Percentiles rank a stretch among this genome's conserved stretches.
Evolutionary conservation across 225 moss, liverwort and hornwort genomes (phyloP).

Genomic region (Ulota crispa): DNA sequence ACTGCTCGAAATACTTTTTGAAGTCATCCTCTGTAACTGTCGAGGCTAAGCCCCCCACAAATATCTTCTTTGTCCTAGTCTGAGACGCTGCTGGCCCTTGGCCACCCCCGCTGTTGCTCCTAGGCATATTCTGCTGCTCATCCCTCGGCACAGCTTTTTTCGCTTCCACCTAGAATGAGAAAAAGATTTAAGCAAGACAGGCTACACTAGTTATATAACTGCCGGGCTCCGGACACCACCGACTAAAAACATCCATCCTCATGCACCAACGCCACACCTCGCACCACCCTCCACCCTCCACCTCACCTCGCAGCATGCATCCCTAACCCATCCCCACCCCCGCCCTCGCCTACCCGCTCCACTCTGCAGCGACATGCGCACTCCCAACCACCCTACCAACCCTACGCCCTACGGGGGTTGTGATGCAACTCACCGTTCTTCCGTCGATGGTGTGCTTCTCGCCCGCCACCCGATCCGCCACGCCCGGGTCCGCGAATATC

Average conservation of each 20-base stretch:
- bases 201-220: constrained; percentile 68
- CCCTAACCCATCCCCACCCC: constrained; percentile 8
- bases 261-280: constrained; percentile 22
- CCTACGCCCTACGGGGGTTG: background rate
- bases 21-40: constrained; percentile 99
- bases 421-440: constrained; percentile 48
- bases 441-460: constrained; percentile 71
- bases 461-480: constrained; percentile 63
- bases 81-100: constrained; percentile 78
- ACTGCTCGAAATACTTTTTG: constrained; percentile 99
- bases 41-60: constrained; percentile 98
- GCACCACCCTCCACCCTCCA: background rate
- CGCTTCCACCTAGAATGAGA: constrained; percentile 95
- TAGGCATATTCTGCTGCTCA: constrained; percentile 96
- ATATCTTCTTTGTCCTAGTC: constrained; percentile 99
- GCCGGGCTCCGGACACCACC: constrained; percentile 18
- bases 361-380: background rate
- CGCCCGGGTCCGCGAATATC: constrained; percentile 57
- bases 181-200: constrained; percentile 57
- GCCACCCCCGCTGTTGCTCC: constrained; percentile 83
- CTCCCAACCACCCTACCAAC: background rate
- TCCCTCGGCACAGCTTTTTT: constrained; percentile 99
- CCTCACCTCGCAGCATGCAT: background rate
- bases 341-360: background rate
- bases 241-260: constrained; percentile 25